phyloP scores from a whole-genome alignment of 371 early-diverging fungal species.

The Basidiobolus meristosporus region DNA sequence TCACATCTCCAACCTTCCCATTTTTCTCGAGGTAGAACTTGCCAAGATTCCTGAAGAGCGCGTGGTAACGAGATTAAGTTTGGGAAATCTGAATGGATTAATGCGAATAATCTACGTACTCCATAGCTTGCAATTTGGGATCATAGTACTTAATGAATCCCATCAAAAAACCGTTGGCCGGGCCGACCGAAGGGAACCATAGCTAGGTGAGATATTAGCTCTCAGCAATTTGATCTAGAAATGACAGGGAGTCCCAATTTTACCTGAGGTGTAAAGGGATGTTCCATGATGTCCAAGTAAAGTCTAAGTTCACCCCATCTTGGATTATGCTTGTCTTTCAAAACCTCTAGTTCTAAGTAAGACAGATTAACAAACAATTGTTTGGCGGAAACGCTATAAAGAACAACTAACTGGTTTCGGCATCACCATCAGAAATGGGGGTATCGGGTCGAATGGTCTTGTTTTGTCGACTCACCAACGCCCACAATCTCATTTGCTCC shows the following conservation, averaged over 20 bases:
- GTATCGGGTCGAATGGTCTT: slow-evolving; percentile 65
- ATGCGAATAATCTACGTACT: slow-evolving; percentile 17
- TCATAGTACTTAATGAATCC: slow-evolving; percentile 79
- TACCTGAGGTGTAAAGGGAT: slow-evolving; percentile 2
- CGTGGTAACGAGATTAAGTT: neutral
- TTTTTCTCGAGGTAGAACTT: slow-evolving; percentile 31
- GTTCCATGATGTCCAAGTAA: slow-evolving; percentile 25
- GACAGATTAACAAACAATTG: neutral
- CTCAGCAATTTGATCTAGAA: neutral
- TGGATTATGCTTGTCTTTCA: slow-evolving; percentile 17
- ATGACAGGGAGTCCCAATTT: neutral
- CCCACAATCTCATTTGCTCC: slow-evolving; percentile 66
- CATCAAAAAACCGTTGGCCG: slow-evolving; percentile 18
- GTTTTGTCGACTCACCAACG: slow-evolving; percentile 59
- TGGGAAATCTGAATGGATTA: neutral
- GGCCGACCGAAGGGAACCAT: slow-evolving; percentile 8
- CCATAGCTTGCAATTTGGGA: slow-evolving; percentile 28
- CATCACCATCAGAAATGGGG: slow-evolving; percentile 20
- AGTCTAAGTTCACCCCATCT: slow-evolving; percentile 23
- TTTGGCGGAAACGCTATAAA: no score
- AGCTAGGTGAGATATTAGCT: slow-evolving; percentile 1
- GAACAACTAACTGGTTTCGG: slow-evolving; percentile 16
- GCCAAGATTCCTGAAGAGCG: slow-evolving; percentile 27
- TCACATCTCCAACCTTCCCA: slow-evolving; percentile 38
- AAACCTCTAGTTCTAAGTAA: slow-evolving; percentile 15